Conservation (phyloP, 83 land plant species). For the Thuja plicata region DNA sequence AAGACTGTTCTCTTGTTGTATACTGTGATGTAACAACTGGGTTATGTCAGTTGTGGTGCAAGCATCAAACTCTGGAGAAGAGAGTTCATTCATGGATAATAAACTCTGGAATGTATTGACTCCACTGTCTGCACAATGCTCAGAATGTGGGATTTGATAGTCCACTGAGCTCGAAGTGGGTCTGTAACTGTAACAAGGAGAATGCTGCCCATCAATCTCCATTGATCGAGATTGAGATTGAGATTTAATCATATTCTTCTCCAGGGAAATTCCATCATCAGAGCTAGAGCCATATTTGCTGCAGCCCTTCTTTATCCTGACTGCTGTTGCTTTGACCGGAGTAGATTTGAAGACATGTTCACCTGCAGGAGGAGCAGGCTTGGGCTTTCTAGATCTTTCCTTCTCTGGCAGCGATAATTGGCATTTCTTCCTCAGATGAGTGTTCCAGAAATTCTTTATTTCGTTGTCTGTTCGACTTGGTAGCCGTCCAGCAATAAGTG, state of each 20-base stretch:
- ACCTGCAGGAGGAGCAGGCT: no score
- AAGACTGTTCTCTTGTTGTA: no score
- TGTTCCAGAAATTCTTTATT: neutral
- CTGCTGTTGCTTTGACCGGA: neutral
- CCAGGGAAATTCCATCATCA: neutral
- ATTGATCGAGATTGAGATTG: neutral
- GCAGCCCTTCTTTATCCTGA: neutral
- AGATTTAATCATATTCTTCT: neutral
- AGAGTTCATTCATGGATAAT: no score
- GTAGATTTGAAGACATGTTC: neutral
- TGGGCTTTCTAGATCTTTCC: neutral
- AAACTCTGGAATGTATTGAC: no score
- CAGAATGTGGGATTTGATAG: neutral
- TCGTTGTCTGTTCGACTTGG: slow-evolving; percentile 4
- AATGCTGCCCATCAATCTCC: neutral
- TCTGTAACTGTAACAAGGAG: neutral
- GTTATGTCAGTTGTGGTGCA: no score
- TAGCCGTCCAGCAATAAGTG: neutral
- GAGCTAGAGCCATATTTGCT: neutral
- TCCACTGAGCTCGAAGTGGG: neutral
- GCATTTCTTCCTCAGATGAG: neutral
- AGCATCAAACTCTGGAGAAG: no score
- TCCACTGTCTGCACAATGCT: neutral
- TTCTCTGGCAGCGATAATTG: neutral
- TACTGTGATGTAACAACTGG: no score